Base-by-base conservation (phyloP, 164 flowering plant species). In the Tetrastigma voinierianum region DNA sequence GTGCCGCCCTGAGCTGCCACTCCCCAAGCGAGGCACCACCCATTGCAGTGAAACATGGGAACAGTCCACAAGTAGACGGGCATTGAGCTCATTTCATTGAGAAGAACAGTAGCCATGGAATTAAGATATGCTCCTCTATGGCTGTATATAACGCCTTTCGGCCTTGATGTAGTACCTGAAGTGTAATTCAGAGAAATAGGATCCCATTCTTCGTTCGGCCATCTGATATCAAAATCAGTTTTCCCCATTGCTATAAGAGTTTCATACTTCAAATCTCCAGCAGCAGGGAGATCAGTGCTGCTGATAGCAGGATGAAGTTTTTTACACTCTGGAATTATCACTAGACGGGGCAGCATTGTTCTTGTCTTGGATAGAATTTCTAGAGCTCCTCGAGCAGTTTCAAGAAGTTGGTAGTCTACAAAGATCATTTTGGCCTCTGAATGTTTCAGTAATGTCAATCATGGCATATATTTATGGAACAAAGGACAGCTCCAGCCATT, bases 101-200 rank as follows among this genome's bases (percentile, higher is more conserved):
- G 68, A 4, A 72, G 47, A 23, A 82, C 40, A 4, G 67, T 19
- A 1, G 82, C 86, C 8, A 86, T 8, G 0, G 90, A 71, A 52
- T 82, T 84, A 10, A 86, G 75, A 64, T 80, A 84, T 1, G 82
- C 81, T 1, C 77, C 84, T 61, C 85, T 71, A 52, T 86, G 87
- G 64, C 83, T 82, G 19, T 86, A 84, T 1, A 82, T 70, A 0
- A 76, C 90, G 7, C 86, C 90, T 65, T 84, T 86, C 10, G 87
- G 87, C 10, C 46, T 57, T 13, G 93, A 86, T 2, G 97, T 89
- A 10, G 93, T 86, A 17, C 97, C 90, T 5, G 97, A 91, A 45
- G 93, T 89, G 61, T 86, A 91, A 67, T 84, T 87, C 21, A 91
- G 63, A 1, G 89, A 16, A 19, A 91, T 87, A 6, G 97, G 90